Percentiles rank a stretch among this genome's conserved stretches.
Conservation (phyloP, 495 filamentous ascomycete genomes). For the Penicillium samsonianum region DNA sequence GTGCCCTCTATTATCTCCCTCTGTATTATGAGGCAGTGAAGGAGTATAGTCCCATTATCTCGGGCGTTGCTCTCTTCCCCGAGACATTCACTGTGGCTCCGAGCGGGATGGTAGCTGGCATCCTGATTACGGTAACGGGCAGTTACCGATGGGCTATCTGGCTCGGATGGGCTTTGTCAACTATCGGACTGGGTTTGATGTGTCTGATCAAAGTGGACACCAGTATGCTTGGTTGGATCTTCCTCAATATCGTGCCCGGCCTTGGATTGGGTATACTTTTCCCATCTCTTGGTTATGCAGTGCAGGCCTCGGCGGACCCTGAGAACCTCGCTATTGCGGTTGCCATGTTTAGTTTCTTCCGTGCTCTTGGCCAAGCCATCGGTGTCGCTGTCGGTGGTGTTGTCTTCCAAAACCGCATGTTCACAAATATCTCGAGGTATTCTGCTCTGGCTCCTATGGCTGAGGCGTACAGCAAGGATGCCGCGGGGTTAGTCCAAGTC, state of each 20-base stretch:
- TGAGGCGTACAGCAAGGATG: constrained; percentile 54
- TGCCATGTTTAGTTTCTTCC: constrained; percentile 59
- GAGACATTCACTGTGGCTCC: constrained; percentile 55
- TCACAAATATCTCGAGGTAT: constrained; percentile 43
- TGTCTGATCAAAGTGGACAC: constrained; percentile 48
- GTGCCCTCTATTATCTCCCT: constrained; percentile 49
- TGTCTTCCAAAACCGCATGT: constrained; percentile 63
- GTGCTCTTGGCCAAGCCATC: constrained; percentile 54
- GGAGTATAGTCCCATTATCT: constrained; percentile 46
- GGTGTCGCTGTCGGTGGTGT: constrained; percentile 59
- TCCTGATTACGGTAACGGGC: constrained; percentile 46
- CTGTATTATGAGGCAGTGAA: constrained; percentile 57
- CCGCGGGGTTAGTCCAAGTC: constrained; percentile 58
- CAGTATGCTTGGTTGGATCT: constrained; percentile 45
- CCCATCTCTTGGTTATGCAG: constrained; percentile 46
- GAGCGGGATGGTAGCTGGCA: constrained; percentile 50
- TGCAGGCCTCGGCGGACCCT: constrained; percentile 49
- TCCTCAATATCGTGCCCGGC: constrained; percentile 49
- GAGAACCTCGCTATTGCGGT: constrained; percentile 49
- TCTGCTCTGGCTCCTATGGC: constrained; percentile 47
- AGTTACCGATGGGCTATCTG: constrained; percentile 54
- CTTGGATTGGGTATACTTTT: constrained; percentile 54
- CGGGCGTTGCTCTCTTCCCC: constrained; percentile 50
- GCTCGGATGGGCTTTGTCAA: constrained; percentile 53
- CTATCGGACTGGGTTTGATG: constrained; percentile 48